These are phyloP conservation scores for Jamesozyma spencerorum DNA, from an alignment of 805 yeast species.

Conservation along the genomic window DNA sequence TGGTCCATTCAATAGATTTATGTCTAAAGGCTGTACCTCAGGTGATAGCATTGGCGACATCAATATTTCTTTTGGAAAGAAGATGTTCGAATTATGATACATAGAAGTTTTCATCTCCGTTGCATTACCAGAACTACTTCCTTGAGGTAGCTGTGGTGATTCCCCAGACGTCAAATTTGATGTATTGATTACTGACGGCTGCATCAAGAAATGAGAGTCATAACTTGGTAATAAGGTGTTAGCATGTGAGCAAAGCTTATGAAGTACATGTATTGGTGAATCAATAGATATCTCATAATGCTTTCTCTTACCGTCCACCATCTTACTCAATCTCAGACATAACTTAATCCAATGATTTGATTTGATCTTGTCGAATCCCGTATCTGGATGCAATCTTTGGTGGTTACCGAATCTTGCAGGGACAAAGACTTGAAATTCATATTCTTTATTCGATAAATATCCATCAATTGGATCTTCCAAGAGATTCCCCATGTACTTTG, in stretches of 20 bases:
- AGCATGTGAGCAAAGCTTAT: conserved; percentile 70
- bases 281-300: conserved; percentile 93
- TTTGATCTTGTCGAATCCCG: conserved; percentile 69
- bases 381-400: conserved; percentile 70
- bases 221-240: conserved; percentile 72
- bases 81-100: conserved; percentile 32
- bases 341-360: conserved; percentile 94
- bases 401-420: conserved; percentile 58
- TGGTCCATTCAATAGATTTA: conserved; percentile 8
- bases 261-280: conserved; percentile 80
- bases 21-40: conserved; percentile 12
- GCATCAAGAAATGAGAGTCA: conserved; percentile 27
- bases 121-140: background rate
- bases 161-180: background rate
- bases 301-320: conserved; percentile 63
- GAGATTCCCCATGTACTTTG: conserved; percentile 35
- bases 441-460: conserved; percentile 64
- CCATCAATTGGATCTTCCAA: conserved; percentile 32
- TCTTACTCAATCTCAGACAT: conserved; percentile 65
- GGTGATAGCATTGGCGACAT: conserved; percentile 48
- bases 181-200: background rate
- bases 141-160: no score
- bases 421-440: conserved; percentile 78
- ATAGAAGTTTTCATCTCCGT: background rate
- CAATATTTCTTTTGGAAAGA: conserved; percentile 33